A percentile compares a stretch with the other conserved stretches of the same genome.
These are phyloP conservation scores for Fusarium pseudocircinatum DNA, from an alignment of 2,329 filamentous ascomycete species.

Conservation along the genomic window DNA sequence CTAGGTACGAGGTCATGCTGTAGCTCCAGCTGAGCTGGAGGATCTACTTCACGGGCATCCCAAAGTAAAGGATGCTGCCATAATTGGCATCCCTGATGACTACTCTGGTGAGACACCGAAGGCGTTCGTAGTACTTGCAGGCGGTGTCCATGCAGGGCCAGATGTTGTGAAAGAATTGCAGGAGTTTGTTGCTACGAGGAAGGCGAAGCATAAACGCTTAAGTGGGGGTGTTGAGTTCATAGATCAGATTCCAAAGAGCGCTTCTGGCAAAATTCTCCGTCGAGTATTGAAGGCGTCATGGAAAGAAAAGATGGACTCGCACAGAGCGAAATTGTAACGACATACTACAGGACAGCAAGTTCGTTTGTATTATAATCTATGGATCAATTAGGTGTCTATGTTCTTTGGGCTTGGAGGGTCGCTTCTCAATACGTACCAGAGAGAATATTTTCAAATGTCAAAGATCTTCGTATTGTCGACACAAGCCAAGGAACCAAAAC, in stretches of 20 bases:
- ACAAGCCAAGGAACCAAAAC: fast-evolving
- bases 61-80: neutral
- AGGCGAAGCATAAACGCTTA: neutral
- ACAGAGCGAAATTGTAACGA: neutral
- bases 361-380: fast-evolving
- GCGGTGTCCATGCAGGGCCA: fast-evolving
- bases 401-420: fast-evolving
- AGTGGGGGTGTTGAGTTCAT: neutral
- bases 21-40: neutral
- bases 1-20: neutral
- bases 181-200: neutral
- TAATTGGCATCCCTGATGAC: neutral
- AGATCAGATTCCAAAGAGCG: neutral
- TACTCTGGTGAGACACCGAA: neutral
- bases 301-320: neutral
- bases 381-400: fast-evolving
- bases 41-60: neutral
- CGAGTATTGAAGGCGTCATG: neutral
- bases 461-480: fast-evolving
- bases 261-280: neutral
- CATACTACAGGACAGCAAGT: fast-evolving
- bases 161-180: neutral
- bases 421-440: too few species aligned
- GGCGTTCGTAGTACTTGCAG: neutral
- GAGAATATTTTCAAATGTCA: fast-evolving